Conservation (phyloP, 306 rosid species). For the Sicyos edulis region DNA sequence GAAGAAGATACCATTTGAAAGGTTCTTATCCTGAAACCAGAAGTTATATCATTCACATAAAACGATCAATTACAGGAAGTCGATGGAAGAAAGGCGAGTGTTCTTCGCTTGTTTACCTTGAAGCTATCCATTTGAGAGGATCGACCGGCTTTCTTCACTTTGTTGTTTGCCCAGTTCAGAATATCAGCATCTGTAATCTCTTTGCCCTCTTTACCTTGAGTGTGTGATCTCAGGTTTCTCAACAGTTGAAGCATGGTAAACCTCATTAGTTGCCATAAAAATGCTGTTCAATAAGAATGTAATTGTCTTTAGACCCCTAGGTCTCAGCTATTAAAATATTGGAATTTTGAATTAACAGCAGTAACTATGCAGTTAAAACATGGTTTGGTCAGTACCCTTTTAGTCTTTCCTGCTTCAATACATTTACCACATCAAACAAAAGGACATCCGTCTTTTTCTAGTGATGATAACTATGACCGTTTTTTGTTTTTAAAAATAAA, state of each 20-base stretch:
- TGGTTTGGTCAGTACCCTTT: too few relatives aligned
- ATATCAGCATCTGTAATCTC: slow-evolving; percentile 91
- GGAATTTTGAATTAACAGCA: too few relatives aligned
- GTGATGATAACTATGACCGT: too few relatives aligned
- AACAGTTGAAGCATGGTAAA: slow-evolving; percentile 94
- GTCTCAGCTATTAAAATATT: too few relatives aligned
- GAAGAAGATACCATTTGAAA: slow-evolving; percentile 83
- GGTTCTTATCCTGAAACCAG: slow-evolving; percentile 66
- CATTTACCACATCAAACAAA: background rate
- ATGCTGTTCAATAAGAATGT: slow-evolving; percentile 45
- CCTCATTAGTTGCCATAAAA: slow-evolving; percentile 96
- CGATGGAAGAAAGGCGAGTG: background rate
- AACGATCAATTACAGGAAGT: background rate
- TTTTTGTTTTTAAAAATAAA: too few relatives aligned
- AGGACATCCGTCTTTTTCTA: background rate
- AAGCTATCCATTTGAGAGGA: slow-evolving; percentile 80
- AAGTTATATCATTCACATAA: slow-evolving; percentile 21
- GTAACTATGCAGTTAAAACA: too few relatives aligned
- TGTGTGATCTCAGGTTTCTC: slow-evolving; percentile 84
- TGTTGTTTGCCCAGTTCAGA: slow-evolving; percentile 84
- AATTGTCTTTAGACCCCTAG: background rate
- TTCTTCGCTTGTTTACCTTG: slow-evolving; percentile 54
- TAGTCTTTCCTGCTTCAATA: background rate
- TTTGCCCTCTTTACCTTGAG: slow-evolving; percentile 71
- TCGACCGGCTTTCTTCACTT: slow-evolving; percentile 74